Evolutionary conservation across 768 basidiomycete species (phyloP), one percentile per base, ranked within the genome.

Genomic region (Suillus variegatus): DNA sequence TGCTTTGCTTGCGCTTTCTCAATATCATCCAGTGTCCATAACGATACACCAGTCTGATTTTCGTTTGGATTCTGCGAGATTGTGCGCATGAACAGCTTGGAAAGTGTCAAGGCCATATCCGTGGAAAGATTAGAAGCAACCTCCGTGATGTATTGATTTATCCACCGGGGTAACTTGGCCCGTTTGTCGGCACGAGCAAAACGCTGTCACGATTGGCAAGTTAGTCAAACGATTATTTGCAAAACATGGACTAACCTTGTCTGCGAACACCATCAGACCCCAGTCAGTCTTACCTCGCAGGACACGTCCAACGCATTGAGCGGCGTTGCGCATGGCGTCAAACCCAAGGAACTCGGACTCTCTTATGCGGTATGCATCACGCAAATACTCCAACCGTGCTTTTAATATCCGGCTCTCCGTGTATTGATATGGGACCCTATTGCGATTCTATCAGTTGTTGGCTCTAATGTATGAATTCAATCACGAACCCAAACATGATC

Each of bases 71-170:
- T 97, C 79, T 99, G 97, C 14, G 97, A 98, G 73, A 99, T 99
- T n/a, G 92, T 91, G 9, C 97, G 89, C 88, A 99, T 96, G 80
- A 99, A 99, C 38, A 94, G 81, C 78, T 99, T 97, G 63, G 95
- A 94, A 62, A 97, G 80, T 4, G 94, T 94, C 67, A 98, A 78
- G 4, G 95, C 95, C 94, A 97, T 97, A 77, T 99, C 97, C 10
- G 96, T 99, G 14, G 97, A 99, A 60, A 99, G 82, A 77, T 99
- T 99, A 12, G 97, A 92, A 22, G 95, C 93, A 0, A 95, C 92
- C 76, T 99, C 97, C n/a, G 95, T 97, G 72, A 99, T 99, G 75
- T 97, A 98, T 73, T 97, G 95, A 75, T 99, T 98, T 70, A 99
- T 99, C 97, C 97, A 99, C 51, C 93, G 89, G 7, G 97, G 97